Percentiles rank a stretch among this genome's conserved stretches.
Conservation (phyloP, 2,329 filamentous ascomycete species). For the Pestalotiopsis sp. region DNA sequence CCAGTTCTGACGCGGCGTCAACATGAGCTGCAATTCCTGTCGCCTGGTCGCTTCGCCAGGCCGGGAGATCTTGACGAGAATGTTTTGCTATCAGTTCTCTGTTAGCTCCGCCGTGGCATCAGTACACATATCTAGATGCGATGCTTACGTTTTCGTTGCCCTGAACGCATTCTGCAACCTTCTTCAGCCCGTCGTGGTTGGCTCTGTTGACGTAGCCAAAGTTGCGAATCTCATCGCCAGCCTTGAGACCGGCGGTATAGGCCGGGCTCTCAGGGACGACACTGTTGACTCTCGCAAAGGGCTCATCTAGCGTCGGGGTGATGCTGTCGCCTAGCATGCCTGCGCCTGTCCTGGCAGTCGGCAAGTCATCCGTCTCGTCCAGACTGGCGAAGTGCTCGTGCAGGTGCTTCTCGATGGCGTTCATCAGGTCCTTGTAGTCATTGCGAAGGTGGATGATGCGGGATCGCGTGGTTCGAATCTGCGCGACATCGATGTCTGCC, state of each 20-base stretch:
- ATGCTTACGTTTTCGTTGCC: slow-evolving; percentile 83
- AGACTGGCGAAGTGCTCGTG: slow-evolving; percentile 86
- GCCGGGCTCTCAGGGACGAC: slow-evolving; percentile 81
- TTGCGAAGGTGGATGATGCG: slow-evolving; percentile 89
- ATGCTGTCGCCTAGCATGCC: slow-evolving; percentile 35
- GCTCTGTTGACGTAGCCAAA: slow-evolving; percentile 84
- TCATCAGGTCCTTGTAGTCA: slow-evolving; percentile 91
- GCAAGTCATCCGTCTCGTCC: slow-evolving; percentile 50
- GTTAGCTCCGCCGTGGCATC: slow-evolving; percentile 14
- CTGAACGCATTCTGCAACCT: slow-evolving; percentile 87
- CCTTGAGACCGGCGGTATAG: slow-evolving; percentile 75
- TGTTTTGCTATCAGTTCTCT: slow-evolving; percentile 55
- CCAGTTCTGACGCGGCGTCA: slow-evolving; percentile 82
- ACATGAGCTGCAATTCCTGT: slow-evolving; percentile 67
- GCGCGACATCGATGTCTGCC: slow-evolving; percentile 91
- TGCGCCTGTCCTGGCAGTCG: slow-evolving; percentile 25
- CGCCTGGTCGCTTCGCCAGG: slow-evolving; percentile 42
- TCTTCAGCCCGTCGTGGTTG: slow-evolving; percentile 85
- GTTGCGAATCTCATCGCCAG: slow-evolving; percentile 78
- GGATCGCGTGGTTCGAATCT: slow-evolving; percentile 91
- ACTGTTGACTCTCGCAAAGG: slow-evolving; percentile 89
- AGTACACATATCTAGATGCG: background rate
- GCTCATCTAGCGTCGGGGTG: slow-evolving; percentile 40
- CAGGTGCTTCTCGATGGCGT: slow-evolving; percentile 78
- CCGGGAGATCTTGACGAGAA: slow-evolving; percentile 69